Percentiles rank a stretch among this genome's conserved stretches.
Conservation (phyloP, 78 protist species). For the Cyanophora paradoxa region DNA sequence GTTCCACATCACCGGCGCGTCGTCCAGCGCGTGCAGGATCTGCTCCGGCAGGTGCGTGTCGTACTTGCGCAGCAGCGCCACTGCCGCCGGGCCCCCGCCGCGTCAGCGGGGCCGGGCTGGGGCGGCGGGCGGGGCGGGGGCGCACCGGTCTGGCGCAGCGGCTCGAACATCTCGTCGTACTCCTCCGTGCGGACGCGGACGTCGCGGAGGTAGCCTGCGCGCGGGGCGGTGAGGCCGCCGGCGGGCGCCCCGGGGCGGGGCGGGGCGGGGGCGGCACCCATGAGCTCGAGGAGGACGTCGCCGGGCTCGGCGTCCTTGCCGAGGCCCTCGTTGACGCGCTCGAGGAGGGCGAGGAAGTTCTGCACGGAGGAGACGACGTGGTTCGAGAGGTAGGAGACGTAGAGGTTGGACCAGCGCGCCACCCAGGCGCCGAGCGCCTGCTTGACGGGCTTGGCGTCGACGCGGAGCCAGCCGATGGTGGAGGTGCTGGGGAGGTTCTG, state of each 20-base stretch:
- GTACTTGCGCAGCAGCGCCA: constrained; percentile 5
- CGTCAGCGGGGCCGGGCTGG: too few relatives aligned
- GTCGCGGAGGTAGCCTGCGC: not conserved
- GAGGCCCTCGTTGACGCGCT: not conserved
- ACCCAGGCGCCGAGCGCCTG: constrained; percentile 16
- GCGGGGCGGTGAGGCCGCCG: not conserved
- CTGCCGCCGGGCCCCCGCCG: too few relatives aligned
- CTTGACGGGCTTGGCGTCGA: constrained; percentile 44
- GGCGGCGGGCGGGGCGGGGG: too few relatives aligned
- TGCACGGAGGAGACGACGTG: not conserved
- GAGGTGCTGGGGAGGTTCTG: not conserved
- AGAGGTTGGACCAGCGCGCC: constrained; percentile 27
- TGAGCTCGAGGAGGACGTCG: constrained; percentile 26
- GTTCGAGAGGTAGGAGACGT: constrained; percentile 15
- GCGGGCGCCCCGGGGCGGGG: not conserved
- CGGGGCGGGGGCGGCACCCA: not conserved
- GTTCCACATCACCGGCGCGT: not conserved
- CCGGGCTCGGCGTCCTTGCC: constrained; percentile 2
- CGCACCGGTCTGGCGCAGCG: not conserved
- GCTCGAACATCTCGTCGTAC: not conserved
- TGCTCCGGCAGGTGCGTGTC: not conserved
- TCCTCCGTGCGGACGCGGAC: not conserved
- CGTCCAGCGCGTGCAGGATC: not conserved
- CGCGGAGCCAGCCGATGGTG: constrained; percentile 31
- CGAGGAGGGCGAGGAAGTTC: not conserved